Base-by-base conservation (phyloP, 495 filamentous ascomycete genomes). In the Xylaria sp. region DNA sequence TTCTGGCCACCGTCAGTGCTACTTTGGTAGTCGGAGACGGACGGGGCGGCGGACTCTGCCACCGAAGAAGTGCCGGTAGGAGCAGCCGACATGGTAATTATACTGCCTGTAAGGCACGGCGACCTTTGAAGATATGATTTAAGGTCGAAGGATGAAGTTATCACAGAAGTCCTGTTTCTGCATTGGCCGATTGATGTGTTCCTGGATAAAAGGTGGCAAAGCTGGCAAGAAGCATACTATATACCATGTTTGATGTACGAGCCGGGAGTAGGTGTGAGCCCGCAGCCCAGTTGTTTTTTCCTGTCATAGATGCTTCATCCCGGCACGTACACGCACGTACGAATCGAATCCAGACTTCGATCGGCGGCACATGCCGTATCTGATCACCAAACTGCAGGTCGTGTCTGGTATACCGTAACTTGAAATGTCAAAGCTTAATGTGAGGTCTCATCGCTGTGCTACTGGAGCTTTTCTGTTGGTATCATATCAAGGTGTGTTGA, bases 11-110 rank as follows among this genome's bases (percentile, higher is more conserved):
- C 26, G 11, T 61, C 67, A 35, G 67, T 29, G 33, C 21, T 41
- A 21, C 44, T 61, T 17, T 40, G 40, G 24, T 63, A 55, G n/a
- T 70, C 68, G 50, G 68, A 63, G 14, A 70, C 21, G 19, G 68
- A 70, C 46, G 68, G 14, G 9, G 43, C 29, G 37, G 57, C 15
- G 5, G 68, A 55, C 31, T 52, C 35, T 33, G 35, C 24, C 26
- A 31, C 4, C 53, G 33, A 50, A 11, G 68, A 12, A 31, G 46
- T 15, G 2, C 11, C 2, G 21, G 33, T 5, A 14, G 43, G 3
- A 46, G 35, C 3, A 31, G 31, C 37, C 58, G 68, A 50, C 68
- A 70, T 70, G 19, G 11, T 70, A 40, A 55, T 35, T 46, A n/a
- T 15, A 21, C 46, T 69, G 8, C 29, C 24, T 40, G 26, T 12